These are phyloP conservation scores for Scenedesmus sp. DNA, from an alignment of 163 green algal species.

Conservation along the genomic window DNA sequence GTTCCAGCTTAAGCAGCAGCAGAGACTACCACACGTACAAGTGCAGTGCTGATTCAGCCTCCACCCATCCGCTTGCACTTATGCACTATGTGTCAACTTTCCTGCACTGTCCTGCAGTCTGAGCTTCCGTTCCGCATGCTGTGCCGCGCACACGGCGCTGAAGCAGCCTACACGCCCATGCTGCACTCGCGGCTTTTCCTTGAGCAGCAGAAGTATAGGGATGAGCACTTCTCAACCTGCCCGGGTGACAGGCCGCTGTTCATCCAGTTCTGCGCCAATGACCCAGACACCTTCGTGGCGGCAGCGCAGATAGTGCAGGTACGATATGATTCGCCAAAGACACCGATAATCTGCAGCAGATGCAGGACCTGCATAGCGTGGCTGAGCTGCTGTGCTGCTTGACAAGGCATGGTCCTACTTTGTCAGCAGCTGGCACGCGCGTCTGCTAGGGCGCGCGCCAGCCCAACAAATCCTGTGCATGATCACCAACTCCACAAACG, in stretches of 20 bases:
- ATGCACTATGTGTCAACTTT: background rate
- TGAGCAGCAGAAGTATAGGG: conserved; percentile 83
- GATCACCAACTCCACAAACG: too few relatives aligned
- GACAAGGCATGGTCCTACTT: background rate
- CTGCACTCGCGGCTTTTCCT: conserved; percentile 91
- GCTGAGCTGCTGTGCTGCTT: background rate
- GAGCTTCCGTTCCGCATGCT: conserved; percentile 97
- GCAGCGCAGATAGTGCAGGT: conserved; percentile 47
- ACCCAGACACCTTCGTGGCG: conserved; percentile 81
- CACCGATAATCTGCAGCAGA: conserved; percentile 46
- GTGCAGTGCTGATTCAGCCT: background rate
- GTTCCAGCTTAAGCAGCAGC: background rate
- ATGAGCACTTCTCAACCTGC: conserved; percentile 54
- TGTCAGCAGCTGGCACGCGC: background rate
- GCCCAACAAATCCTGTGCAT: background rate
- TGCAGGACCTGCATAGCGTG: too few relatives aligned
- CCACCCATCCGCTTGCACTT: background rate
- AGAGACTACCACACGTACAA: background rate
- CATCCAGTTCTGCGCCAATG: conserved; percentile 99
- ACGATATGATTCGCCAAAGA: background rate
- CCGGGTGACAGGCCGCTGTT: conserved; percentile 91
- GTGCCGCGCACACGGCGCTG: conserved; percentile 89
- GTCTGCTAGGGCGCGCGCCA: too few relatives aligned
- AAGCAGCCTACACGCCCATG: conserved; percentile 96
- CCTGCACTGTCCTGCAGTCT: conserved; percentile 66